Percentiles rank a stretch among this genome's conserved stretches.
Evolutionary conservation across 495 filamentous ascomycete genomes (phyloP).

Genomic region (Immersiella caudata): DNA sequence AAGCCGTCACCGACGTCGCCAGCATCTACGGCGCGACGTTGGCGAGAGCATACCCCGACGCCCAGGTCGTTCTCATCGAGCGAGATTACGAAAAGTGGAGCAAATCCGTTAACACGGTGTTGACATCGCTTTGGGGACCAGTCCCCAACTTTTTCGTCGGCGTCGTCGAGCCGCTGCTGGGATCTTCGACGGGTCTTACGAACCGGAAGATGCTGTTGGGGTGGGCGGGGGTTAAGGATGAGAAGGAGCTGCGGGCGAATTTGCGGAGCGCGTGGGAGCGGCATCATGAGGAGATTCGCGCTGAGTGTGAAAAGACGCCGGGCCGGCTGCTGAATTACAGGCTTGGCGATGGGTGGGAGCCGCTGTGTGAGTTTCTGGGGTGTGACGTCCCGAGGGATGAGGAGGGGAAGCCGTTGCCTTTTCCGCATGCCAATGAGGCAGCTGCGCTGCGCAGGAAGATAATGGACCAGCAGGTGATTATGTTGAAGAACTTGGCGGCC

Average conservation of each 20-base stretch:
- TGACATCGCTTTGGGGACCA: constrained; percentile 9
- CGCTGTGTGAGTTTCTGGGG: constrained; percentile 50
- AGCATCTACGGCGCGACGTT: constrained; percentile 42
- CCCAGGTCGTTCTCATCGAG: constrained; percentile 47
- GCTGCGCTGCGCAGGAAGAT: constrained; percentile 16
- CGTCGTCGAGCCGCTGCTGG: constrained; percentile 17
- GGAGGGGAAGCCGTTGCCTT: constrained; percentile 29
- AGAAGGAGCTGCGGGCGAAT: constrained; percentile 20
- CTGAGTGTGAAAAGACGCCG: constrained; percentile 32
- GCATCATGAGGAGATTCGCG: constrained; percentile 34
- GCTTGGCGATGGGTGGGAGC: constrained; percentile 50
- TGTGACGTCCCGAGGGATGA: constrained; percentile 38
- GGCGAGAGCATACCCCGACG: constrained; percentile 50
- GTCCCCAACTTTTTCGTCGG: constrained; percentile 5
- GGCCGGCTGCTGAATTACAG: constrained; percentile 46
- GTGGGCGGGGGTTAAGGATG: constrained; percentile 32
- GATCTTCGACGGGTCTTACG: constrained; percentile 1
- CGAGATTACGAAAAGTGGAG: constrained; percentile 45
- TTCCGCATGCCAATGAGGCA: constrained; percentile 46
- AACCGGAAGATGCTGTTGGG: constrained; percentile 25
- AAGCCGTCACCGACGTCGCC: constrained; percentile 44
- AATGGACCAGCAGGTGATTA: neutral
- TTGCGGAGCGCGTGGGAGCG: constrained; percentile 25
- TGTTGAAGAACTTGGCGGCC: constrained; percentile 1
- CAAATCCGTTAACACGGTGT: constrained; percentile 28